These are phyloP conservation scores for Rutstroemia sydowiana DNA, from an alignment of 2,329 filamentous ascomycete species.

Conservation along the genomic window DNA sequence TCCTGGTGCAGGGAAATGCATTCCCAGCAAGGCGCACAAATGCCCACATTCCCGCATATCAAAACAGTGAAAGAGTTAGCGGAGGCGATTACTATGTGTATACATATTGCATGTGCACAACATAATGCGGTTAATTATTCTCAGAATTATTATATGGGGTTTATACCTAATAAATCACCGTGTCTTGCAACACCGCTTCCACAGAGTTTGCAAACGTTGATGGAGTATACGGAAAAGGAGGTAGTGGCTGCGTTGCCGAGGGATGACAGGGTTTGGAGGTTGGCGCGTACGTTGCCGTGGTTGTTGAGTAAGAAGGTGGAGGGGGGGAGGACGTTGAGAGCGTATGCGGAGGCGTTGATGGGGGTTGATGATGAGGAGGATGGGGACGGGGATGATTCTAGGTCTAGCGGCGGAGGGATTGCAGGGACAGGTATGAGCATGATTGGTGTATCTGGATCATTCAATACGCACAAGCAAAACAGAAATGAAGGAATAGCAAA, in stretches of 20 bases:
- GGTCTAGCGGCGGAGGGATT: too few relatives aligned
- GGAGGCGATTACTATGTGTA: slow-evolving; percentile 44
- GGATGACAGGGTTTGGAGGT: slow-evolving; percentile 37
- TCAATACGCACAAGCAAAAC: neutral
- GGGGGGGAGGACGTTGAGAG: slow-evolving; percentile 33
- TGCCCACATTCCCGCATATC: slow-evolving; percentile 38
- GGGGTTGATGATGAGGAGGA: neutral
- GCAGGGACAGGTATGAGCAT: too few relatives aligned
- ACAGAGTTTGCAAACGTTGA: slow-evolving; percentile 8
- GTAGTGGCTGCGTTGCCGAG: slow-evolving; percentile 34
- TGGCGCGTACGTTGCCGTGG: slow-evolving; percentile 39
- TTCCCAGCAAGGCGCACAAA: slow-evolving; percentile 30
- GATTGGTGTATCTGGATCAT: too few relatives aligned
- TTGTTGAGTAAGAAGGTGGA: slow-evolving; percentile 39
- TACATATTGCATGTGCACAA: slow-evolving; percentile 43
- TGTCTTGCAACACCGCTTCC: slow-evolving; percentile 33
- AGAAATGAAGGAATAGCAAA: neutral
- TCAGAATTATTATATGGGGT: slow-evolving; percentile 43
- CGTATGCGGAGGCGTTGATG: slow-evolving; percentile 3
- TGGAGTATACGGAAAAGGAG: slow-evolving; percentile 6
- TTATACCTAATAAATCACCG: slow-evolving; percentile 39
- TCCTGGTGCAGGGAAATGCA: slow-evolving; percentile 37
- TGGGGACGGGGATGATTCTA: too few relatives aligned
- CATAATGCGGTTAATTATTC: slow-evolving; percentile 46
- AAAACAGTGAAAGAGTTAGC: slow-evolving; percentile 35